Conservation (phyloP, 148 eudicot genomes). For the Rhododendron ovatum region DNA sequence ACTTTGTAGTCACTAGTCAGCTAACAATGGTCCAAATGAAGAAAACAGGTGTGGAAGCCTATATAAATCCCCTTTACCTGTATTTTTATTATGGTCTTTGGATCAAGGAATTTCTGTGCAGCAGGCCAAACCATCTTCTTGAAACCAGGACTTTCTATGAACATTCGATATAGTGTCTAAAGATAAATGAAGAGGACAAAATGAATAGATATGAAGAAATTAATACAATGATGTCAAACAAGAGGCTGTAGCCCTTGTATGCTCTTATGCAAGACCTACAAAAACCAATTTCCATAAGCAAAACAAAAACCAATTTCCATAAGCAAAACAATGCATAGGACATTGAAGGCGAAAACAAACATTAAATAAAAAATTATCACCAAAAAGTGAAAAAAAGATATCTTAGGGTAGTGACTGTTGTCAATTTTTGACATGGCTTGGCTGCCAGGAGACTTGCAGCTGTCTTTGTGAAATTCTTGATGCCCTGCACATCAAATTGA, state of each 20-base stretch:
- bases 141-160: conserved; percentile 63
- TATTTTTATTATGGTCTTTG: conserved; percentile 61
- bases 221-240: background rate
- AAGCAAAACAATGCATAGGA: background rate
- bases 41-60: conserved; percentile 1
- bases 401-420: conserved; percentile 68
- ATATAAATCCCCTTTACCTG: conserved; percentile 25
- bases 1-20: conserved; percentile 4
- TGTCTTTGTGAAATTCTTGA: conserved; percentile 58
- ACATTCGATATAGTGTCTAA: conserved; percentile 74
- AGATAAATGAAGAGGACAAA: background rate
- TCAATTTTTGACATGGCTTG: conserved; percentile 58
- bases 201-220: background rate
- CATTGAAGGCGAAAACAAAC: background rate
- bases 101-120: conserved; percentile 64
- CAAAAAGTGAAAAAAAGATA: conserved; percentile 8
- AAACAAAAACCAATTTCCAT: background rate
- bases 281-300: background rate
- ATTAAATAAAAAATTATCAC: background rate
- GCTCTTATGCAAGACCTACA: background rate
- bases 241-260: background rate
- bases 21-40: background rate
- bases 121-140: conserved; percentile 79
- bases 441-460: conserved; percentile 61
- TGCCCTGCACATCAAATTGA: conserved; percentile 38